These are phyloP conservation scores for Yarrowia sp. DNA, from an alignment of 805 yeast genomes.

Conservation along the genomic window DNA sequence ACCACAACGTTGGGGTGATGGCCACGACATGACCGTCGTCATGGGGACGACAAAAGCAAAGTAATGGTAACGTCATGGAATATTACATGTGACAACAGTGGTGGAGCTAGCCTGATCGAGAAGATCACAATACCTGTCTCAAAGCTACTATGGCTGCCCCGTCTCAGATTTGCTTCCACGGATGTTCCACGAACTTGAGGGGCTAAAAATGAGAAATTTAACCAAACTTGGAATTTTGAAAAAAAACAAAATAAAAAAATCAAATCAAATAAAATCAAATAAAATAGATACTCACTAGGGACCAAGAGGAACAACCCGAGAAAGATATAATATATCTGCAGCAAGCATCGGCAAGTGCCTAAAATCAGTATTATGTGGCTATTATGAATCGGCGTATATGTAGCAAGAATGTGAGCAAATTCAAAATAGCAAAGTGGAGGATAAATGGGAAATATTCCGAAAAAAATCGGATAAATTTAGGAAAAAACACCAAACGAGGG, in stretches of 20 bases:
- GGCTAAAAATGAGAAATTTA: too few relatives aligned
- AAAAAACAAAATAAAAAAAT: too few relatives aligned
- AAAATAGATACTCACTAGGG: too few relatives aligned
- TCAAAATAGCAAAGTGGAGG: constrained; percentile 2
- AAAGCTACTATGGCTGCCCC: too few relatives aligned
- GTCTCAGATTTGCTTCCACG: neutral
- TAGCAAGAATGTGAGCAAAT: constrained; percentile 22
- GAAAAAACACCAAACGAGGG: too few relatives aligned
- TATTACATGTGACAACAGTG: too few relatives aligned
- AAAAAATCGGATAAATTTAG: neutral
- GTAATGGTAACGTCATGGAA: too few relatives aligned
- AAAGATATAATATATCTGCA: neutral
- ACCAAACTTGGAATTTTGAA: too few relatives aligned
- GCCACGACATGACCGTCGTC: neutral
- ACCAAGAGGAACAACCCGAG: neutral
- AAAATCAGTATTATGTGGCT: neutral
- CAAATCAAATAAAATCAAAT: too few relatives aligned
- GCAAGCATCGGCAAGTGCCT: constrained; percentile 2
- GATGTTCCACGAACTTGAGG: neutral
- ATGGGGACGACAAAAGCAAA: too few relatives aligned
- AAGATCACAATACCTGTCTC: constrained; percentile 2
- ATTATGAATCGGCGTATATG: constrained; percentile 6
- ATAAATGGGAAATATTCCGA: neutral
- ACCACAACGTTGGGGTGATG: neutral
- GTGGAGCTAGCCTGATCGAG: neutral